Base-by-base conservation (phyloP, 495 filamentous ascomycete species). In the Penicillium odoratum region DNA sequence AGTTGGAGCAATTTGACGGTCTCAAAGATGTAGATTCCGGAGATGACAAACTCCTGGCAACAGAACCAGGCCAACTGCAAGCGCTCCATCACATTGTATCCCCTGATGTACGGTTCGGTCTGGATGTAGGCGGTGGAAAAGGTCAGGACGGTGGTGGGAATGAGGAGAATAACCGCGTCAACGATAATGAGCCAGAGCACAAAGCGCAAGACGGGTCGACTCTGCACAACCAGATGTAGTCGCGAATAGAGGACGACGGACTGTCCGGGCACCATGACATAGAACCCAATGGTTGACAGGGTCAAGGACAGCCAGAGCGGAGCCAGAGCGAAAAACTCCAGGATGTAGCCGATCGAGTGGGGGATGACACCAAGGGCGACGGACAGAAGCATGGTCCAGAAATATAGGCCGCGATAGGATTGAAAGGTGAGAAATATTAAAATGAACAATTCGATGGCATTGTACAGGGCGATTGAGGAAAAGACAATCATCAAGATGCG, bases 241-340 rank as follows among this genome's bases (percentile, higher is more conserved):
- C 86, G 82, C 4, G 85, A 88, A 62, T 83, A 89, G 9, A 89
- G 76, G 4, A 89, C 85, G 13, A 88, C 57, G n/a, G 84, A 84
- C 67, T 88, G 85, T 4, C 83, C 84, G 0, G 84, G 82, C 0
- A 89, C 83, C 84, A 88, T 87, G 38, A 69, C 61, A 48, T 77
- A 81, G 77, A 85, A 89, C 0, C 85, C 85, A 38, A 83, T 66
- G 15, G 76, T 76, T 42, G 75, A 67, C 0, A 83, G 49, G 0
- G 70, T 68, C 43, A 78, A 61, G 4, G 64, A 66, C 7, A 78
- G 36, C 70, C 75, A 72, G 36, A 67, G 36, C 2, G 73, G 74
- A 2, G 68, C 69, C 18, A 78, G 53, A 44, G 68, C 56, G 55
- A 85, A 84, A 52, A 82, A 83, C 53, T 82, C 81, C 28, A 88